Conservation (phyloP, 2,329 filamentous ascomycete genomes). For the Nemania serpens region DNA sequence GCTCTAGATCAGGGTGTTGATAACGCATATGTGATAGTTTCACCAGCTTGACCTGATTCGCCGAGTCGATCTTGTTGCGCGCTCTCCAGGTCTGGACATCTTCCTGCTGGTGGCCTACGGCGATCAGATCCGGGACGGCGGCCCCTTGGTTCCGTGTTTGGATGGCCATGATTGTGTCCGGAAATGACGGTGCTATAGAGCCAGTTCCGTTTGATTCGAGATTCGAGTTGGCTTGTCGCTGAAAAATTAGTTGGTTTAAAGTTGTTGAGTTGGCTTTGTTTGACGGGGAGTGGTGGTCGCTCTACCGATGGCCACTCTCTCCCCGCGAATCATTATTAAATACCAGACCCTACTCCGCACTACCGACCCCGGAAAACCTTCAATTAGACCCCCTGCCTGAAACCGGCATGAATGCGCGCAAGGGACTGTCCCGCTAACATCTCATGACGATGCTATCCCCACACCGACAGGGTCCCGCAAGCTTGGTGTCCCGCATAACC, state of each 20-base stretch:
- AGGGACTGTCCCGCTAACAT: constrained; percentile 11
- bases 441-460: constrained; percentile 14
- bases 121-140: constrained; percentile 22
- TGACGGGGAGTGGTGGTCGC: not conserved
- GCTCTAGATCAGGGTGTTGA: constrained; percentile 25
- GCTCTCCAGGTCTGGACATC: constrained; percentile 20
- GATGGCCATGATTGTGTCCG: constrained; percentile 5
- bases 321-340: constrained; percentile 19
- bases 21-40: constrained; percentile 27
- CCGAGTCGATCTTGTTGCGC: constrained; percentile 23
- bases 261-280: not conserved
- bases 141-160: constrained; percentile 23
- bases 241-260: not conserved
- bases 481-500: constrained; percentile 14
- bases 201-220: not conserved
- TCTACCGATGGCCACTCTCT: constrained; percentile 4
- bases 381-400: not conserved
- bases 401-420: not conserved
- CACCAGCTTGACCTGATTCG: constrained; percentile 21
- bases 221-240: not conserved
- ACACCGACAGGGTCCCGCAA: constrained; percentile 20
- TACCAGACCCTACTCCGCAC: constrained; percentile 8
- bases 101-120: constrained; percentile 25
- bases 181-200: not conserved
- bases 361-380: not conserved